Conservation (phyloP, 768 basidiomycete genomes). For the Mycena vulgaris region DNA sequence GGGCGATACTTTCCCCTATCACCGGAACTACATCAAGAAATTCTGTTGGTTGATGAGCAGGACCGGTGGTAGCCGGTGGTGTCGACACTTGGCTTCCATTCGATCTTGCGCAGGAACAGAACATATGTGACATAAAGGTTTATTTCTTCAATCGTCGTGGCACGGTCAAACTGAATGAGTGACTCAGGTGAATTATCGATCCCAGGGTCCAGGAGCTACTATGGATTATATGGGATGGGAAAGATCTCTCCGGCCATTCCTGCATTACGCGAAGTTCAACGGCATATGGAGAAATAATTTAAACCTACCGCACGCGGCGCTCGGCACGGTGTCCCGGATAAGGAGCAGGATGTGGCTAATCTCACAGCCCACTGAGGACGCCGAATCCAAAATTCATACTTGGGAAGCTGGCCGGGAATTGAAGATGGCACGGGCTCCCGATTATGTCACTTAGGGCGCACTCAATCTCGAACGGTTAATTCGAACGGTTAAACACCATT, state of each 20-base stretch:
- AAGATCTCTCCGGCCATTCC: conserved; percentile 39
- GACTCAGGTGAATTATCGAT: conserved; percentile 23
- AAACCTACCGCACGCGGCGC: conserved; percentile 21
- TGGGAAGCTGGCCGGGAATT: too few relatives aligned
- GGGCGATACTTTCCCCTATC: not conserved
- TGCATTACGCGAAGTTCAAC: conserved; percentile 25
- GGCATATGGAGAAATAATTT: conserved; percentile 41
- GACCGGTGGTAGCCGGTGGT: conserved; percentile 19
- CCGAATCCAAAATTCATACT: too few relatives aligned
- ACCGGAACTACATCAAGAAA: conserved; percentile 45
- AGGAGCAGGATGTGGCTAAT: conserved; percentile 34
- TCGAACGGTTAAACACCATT: too few relatives aligned
- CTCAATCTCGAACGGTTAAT: too few relatives aligned
- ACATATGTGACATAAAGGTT: conserved; percentile 38
- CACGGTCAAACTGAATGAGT: too few relatives aligned
- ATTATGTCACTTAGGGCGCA: too few relatives aligned
- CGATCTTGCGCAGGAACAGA: conserved; percentile 37
- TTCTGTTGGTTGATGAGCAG: conserved; percentile 37
- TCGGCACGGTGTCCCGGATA: conserved; percentile 31
- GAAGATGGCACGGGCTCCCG: too few relatives aligned
- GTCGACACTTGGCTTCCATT: conserved; percentile 20
- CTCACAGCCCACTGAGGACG: too few relatives aligned
- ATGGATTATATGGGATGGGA: conserved; percentile 39
- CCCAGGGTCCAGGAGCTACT: conserved; percentile 37
- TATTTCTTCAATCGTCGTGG: conserved; percentile 6